phyloP scores from a whole-genome alignment of 306 rosid genomes.

The Medicago truncatula region DNA sequence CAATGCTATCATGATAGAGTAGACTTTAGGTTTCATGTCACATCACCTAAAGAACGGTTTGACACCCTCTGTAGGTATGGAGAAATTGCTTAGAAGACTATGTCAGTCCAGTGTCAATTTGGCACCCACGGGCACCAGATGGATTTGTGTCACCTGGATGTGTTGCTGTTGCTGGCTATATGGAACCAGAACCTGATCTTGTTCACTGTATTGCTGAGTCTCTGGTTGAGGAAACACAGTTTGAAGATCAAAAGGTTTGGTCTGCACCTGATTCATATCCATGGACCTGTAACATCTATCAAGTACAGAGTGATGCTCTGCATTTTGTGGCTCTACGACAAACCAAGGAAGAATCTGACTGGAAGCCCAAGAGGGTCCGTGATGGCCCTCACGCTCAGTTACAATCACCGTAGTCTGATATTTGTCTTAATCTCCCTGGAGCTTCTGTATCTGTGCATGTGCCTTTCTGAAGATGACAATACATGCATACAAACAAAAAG shows the following conservation, averaged over 20 bases:
- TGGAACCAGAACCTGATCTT: slow-evolving; percentile 76
- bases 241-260: slow-evolving; percentile 90
- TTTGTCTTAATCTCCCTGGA: slow-evolving; percentile 3
- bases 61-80: slow-evolving; percentile 75
- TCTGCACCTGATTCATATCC: slow-evolving; percentile 87
- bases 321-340: slow-evolving; percentile 84
- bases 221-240: slow-evolving; percentile 74
- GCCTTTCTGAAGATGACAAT: slow-evolving; percentile 9
- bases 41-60: slow-evolving; percentile 27
- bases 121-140: slow-evolving; percentile 96
- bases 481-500: not conserved
- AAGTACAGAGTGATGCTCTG: slow-evolving; percentile 85
- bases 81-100: slow-evolving; percentile 89
- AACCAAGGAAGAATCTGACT: slow-evolving; percentile 71
- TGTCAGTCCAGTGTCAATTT: slow-evolving; percentile 67
- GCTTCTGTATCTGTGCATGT: slow-evolving; percentile 4
- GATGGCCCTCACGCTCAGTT: slow-evolving; percentile 58
- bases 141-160: slow-evolving; percentile 92
- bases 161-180: slow-evolving; percentile 64
- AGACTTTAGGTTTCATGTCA: slow-evolving; percentile 8
- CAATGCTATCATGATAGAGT: slow-evolving; percentile 30
- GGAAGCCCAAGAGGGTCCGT: slow-evolving; percentile 76
- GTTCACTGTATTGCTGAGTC: slow-evolving; percentile 78
- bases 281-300: slow-evolving; percentile 91
- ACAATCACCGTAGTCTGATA: slow-evolving; percentile 42